These are phyloP conservation scores for Leishmania guyanensis DNA, from an alignment of 208 protist species.

Conservation along the genomic window DNA sequence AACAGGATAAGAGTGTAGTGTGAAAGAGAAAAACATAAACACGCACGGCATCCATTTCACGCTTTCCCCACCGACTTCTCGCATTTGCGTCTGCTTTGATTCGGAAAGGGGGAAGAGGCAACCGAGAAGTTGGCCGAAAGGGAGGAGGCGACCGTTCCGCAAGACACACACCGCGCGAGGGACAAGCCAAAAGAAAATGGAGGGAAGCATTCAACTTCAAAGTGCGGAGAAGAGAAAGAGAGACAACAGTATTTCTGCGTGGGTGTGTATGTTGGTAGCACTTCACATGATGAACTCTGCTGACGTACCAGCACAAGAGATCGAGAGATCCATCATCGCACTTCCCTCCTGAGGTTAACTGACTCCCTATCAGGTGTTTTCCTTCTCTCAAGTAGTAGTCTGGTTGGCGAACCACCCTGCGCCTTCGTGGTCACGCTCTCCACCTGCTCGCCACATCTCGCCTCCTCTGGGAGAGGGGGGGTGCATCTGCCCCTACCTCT, in stretches of 20 bases:
- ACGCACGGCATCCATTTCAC: background rate
- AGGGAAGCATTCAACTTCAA: background rate
- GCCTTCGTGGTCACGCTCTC: no score
- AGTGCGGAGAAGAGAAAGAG: background rate
- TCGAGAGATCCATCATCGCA: background rate
- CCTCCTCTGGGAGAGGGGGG: background rate
- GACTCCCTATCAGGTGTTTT: background rate
- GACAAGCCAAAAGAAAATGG: background rate
- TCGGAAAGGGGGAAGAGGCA: background rate
- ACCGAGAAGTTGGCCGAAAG: background rate
- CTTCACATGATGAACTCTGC: background rate
- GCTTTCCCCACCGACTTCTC: no score
- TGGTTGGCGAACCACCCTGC: no score
- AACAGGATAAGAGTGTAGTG: no score
- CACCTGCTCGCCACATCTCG: background rate
- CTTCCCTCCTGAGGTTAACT: background rate
- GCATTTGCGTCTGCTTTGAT: no score
- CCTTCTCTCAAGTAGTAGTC: no score
- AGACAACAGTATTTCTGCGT: no score
- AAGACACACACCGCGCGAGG: background rate
- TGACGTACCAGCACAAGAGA: background rate
- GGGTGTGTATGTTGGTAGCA: background rate
- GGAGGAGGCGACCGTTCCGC: background rate
- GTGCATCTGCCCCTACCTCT: background rate
- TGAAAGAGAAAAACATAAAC: background rate